A percentile compares a stretch with the other conserved stretches of the same genome.
Evolutionary conservation across 768 basidiomycete species (phyloP).

Genomic region (Trametes cubensis): DNA sequence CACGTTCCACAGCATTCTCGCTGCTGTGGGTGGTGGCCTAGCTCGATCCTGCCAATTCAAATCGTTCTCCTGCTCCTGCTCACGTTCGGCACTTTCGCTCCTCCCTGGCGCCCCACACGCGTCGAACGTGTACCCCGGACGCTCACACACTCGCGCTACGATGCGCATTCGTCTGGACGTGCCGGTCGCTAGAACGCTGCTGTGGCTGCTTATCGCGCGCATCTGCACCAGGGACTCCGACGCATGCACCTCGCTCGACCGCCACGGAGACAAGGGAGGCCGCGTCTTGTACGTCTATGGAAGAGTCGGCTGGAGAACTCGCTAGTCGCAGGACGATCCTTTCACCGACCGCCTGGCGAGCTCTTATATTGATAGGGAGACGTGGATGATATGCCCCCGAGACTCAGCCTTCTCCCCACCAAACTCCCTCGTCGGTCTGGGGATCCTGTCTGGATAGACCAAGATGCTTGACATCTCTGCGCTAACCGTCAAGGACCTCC

Average conservation of each 20-base stretch:
- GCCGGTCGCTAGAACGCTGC: not conserved
- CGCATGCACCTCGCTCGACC: conserved; percentile 14
- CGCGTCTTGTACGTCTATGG: conserved; percentile 13
- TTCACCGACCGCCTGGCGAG: not conserved
- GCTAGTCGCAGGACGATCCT: not conserved
- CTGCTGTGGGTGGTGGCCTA: not conserved
- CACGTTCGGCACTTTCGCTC: conserved; percentile 3
- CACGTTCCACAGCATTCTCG: conserved; percentile 1
- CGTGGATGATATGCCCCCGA: not conserved
- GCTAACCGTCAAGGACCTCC: not conserved
- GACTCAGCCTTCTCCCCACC: not conserved
- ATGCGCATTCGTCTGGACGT: not conserved
- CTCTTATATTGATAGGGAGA: conserved; percentile 18
- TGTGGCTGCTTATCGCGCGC: conserved; percentile 9
- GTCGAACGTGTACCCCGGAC: conserved; percentile 7
- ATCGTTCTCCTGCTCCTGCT: not conserved
- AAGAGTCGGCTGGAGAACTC: conserved; percentile 10
- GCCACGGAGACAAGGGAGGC: not conserved
- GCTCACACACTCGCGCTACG: not conserved
- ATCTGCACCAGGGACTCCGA: conserved; percentile 17
- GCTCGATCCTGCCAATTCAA: not conserved
- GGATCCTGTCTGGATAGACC: not conserved
- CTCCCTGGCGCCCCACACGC: conserved; percentile 1
- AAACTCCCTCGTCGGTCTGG: not conserved
- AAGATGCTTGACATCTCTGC: conserved; percentile 3